Evolutionary conservation across 805 yeast species (phyloP).

Genomic region (Millerozyma miso): DNA sequence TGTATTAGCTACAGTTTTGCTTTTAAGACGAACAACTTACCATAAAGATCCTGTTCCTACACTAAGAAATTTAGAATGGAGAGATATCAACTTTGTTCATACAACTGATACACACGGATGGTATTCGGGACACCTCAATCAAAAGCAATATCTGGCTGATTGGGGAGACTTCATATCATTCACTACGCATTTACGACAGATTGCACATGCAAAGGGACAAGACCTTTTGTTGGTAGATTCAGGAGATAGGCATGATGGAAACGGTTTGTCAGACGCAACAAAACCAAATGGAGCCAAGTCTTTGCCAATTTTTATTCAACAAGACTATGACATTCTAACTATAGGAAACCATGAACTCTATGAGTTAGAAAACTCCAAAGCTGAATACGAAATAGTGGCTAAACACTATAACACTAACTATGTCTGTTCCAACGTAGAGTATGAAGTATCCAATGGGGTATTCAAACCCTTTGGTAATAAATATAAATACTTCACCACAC

Average conservation of each 20-base stretch:
- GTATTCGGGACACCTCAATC: constrained; percentile 86
- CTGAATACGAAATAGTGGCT: constrained; percentile 62
- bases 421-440: constrained; percentile 70
- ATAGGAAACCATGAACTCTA: constrained; percentile 93
- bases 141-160: constrained; percentile 71
- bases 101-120: constrained; percentile 98
- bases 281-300: constrained; percentile 64
- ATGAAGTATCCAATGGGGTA: constrained; percentile 35
- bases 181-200: constrained; percentile 42
- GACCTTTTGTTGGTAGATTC: constrained; percentile 79
- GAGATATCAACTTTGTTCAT: constrained; percentile 78
- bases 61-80: constrained; percentile 55
- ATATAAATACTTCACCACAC: constrained; percentile 63
- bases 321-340: constrained; percentile 74
- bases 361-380: constrained; percentile 53
- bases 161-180: constrained; percentile 92
- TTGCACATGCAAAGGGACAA: constrained; percentile 42
- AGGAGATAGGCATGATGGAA: constrained; percentile 94
- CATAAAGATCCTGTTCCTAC: neutral
- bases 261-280: constrained; percentile 82
- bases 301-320: constrained; percentile 55
- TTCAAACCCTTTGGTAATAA: constrained; percentile 66
- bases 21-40: neutral
- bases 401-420: constrained; percentile 59
- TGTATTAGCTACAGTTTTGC: neutral